Conservation (phyloP, 305 asterid genomes). For the Fraxinus sp. region DNA sequence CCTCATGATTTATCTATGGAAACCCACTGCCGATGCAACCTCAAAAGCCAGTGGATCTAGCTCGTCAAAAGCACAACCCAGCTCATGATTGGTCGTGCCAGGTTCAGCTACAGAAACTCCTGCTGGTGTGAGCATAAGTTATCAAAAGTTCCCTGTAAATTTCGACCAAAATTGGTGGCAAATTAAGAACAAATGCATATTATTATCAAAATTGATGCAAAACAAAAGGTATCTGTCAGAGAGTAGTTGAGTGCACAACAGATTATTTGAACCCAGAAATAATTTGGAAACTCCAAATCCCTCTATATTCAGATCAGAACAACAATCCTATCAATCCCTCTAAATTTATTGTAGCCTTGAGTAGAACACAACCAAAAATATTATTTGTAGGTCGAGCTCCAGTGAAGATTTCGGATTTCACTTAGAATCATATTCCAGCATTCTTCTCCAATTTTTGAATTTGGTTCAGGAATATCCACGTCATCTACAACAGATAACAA, state of each 20-base stretch:
- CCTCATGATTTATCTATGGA: not conserved
- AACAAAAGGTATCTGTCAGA: not conserved
- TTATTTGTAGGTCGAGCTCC: conserved; percentile 34
- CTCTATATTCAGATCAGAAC: not conserved
- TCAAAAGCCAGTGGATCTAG: not conserved
- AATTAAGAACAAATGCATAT: not conserved
- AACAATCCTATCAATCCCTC: not conserved
- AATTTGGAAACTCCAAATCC: not conserved
- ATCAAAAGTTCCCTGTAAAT: not conserved
- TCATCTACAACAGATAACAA: conserved; percentile 54
- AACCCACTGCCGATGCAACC: not conserved
- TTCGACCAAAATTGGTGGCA: not conserved
- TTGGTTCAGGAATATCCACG: conserved; percentile 84
- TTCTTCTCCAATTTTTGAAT: conserved; percentile 60
- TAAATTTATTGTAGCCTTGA: not conserved
- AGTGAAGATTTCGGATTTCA: not conserved
- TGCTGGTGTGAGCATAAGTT: not conserved
- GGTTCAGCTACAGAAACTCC: not conserved
- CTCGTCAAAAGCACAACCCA: not conserved
- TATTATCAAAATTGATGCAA: not conserved
- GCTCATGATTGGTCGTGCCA: not conserved
- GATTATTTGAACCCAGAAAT: conserved; percentile 10
- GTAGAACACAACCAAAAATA: conserved; percentile 2
- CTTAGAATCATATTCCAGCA: conserved; percentile 41
- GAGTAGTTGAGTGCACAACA: not conserved